These are phyloP conservation scores for Xylaria hypoxylon DNA, from an alignment of 2,329 filamentous ascomycete species.

Conservation along the genomic window DNA sequence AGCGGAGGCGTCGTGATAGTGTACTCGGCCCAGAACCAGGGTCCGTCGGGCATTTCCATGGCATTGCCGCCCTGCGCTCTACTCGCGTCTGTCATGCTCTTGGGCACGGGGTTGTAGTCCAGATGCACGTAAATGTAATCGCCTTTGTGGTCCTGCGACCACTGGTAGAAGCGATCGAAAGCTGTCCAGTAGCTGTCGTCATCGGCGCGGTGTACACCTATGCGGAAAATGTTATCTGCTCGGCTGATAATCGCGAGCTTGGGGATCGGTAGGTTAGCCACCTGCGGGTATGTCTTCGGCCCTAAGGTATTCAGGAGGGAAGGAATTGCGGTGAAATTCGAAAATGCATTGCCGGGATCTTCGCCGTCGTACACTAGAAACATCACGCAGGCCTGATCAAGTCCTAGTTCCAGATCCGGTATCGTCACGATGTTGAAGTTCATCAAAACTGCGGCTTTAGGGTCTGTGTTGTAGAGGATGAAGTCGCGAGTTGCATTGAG, in stretches of 20 bases:
- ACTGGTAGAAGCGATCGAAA: slow-evolving; percentile 25
- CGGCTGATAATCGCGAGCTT: slow-evolving; percentile 25
- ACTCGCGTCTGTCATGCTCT: slow-evolving; percentile 33
- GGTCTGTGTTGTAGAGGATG: slow-evolving; percentile 35
- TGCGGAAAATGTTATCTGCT: slow-evolving; percentile 31
- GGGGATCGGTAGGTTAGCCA: slow-evolving; percentile 28
- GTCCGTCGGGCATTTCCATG: slow-evolving; percentile 35
- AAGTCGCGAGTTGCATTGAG: slow-evolving; percentile 34
- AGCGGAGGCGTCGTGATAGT: slow-evolving; percentile 27
- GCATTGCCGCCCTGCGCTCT: slow-evolving; percentile 30
- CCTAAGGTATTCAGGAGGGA: slow-evolving; percentile 26
- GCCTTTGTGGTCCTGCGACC: slow-evolving; percentile 31
- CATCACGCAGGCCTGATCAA: slow-evolving; percentile 33
- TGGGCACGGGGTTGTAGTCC: slow-evolving; percentile 33
- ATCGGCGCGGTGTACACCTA: slow-evolving; percentile 33
- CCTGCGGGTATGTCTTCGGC: slow-evolving; percentile 22
- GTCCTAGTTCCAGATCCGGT: slow-evolving; percentile 26
- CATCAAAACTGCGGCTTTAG: slow-evolving; percentile 28
- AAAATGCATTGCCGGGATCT: slow-evolving; percentile 25
- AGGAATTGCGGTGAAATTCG: slow-evolving; percentile 30
- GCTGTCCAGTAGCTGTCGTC: slow-evolving; percentile 29
- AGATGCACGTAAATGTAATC: slow-evolving; percentile 32
- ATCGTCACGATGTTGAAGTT: slow-evolving; percentile 30
- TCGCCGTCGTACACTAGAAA: slow-evolving; percentile 33
- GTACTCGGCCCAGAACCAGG: slow-evolving; percentile 38